Conservation (phyloP, 257 asterid genomes). For the Nicotiana otophora region DNA sequence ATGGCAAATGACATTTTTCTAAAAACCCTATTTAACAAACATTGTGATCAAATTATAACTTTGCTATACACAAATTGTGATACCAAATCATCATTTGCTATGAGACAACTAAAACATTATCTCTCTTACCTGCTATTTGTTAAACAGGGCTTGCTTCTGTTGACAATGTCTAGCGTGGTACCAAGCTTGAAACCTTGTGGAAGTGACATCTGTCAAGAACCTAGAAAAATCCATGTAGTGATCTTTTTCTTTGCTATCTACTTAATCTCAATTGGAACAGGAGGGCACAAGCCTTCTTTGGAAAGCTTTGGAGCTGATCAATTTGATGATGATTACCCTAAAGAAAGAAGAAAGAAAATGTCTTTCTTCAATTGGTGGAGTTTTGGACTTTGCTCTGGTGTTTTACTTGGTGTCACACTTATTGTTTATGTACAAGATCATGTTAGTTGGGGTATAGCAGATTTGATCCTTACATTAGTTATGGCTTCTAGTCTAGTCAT, state of each 20-base stretch:
- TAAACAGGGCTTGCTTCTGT: constrained; percentile 39
- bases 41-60: neutral
- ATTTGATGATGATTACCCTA: constrained; percentile 45
- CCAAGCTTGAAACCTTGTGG: constrained; percentile 22
- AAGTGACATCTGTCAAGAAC: constrained; percentile 20
- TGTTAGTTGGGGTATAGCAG: constrained; percentile 56
- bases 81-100: neutral
- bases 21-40: neutral
- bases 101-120: neutral
- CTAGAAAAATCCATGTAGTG: constrained; percentile 18
- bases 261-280: constrained; percentile 54
- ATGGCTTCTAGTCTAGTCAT: constrained; percentile 43
- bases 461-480: constrained; percentile 48
- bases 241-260: constrained; percentile 61
- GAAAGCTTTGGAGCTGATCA: constrained; percentile 81
- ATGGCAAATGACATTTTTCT: neutral
- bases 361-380: constrained; percentile 91
- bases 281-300: constrained; percentile 79
- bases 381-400: constrained; percentile 59
- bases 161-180: constrained; percentile 23
- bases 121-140: neutral
- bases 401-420: constrained; percentile 49
- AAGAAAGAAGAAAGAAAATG: constrained; percentile 44
- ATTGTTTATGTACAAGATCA: constrained; percentile 63
- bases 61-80: neutral